Evolutionary conservation across 2,329 filamentous ascomycete species (phyloP).

Genomic region (Camillea tinctor): DNA sequence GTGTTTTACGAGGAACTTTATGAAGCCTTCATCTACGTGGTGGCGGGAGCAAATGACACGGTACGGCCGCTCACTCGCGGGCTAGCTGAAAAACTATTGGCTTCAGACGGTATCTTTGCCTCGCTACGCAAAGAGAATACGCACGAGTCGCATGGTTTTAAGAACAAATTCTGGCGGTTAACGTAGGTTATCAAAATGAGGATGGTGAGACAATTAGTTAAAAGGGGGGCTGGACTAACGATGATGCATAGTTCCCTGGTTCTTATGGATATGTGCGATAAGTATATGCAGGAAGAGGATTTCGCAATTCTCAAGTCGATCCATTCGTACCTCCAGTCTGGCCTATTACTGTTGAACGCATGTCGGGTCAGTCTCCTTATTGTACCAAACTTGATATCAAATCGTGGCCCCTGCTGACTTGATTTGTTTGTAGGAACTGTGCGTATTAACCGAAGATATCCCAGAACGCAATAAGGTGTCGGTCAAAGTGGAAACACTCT

Average conservation of each 20-base stretch:
- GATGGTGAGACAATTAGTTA: slow-evolving; percentile 9
- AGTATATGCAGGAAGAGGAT: slow-evolving; percentile 42
- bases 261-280: slow-evolving; percentile 50
- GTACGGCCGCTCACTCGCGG: slow-evolving; percentile 48
- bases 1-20: slow-evolving; percentile 46
- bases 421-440: slow-evolving; percentile 46
- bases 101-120: slow-evolving; percentile 35
- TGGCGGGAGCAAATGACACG: slow-evolving; percentile 50
- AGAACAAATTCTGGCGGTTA: slow-evolving; percentile 50
- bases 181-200: slow-evolving; percentile 39
- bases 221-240: slow-evolving; percentile 13
- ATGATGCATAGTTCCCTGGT: slow-evolving; percentile 39
- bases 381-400: background rate
- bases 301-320: slow-evolving; percentile 47
- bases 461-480: slow-evolving; percentile 52
- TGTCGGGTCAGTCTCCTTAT: slow-evolving; percentile 41
- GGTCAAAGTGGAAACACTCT: slow-evolving; percentile 59
- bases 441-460: slow-evolving; percentile 52
- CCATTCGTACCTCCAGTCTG: slow-evolving; percentile 55
- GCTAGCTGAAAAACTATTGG: slow-evolving; percentile 50
- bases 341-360: slow-evolving; percentile 51
- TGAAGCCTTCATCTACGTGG: slow-evolving; percentile 52
- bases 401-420: slow-evolving; percentile 7
- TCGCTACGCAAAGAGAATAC: slow-evolving; percentile 37
- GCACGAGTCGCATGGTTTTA: slow-evolving; percentile 39